Conservation (phyloP, 352 stramenopile genomes). For the Aphanomyces cochlioides region DNA sequence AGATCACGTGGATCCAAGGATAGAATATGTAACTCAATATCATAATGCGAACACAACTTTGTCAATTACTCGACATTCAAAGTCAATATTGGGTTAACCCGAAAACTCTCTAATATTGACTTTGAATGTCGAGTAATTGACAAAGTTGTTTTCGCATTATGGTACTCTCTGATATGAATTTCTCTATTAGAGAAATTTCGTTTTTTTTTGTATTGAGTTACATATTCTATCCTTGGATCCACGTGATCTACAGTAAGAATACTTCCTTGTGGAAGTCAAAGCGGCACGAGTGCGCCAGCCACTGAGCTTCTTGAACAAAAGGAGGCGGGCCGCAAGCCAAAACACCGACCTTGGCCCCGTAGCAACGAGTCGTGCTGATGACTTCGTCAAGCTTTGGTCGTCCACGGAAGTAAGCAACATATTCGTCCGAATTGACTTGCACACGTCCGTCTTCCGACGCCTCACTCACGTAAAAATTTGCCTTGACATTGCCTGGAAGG, state of each 20-base stretch:
- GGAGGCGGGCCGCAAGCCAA: slow-evolving; percentile 68
- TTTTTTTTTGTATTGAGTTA: too few relatives aligned
- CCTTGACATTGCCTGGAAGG: slow-evolving; percentile 38
- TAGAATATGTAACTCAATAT: too few relatives aligned
- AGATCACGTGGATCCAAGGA: too few relatives aligned
- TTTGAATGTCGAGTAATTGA: too few relatives aligned
- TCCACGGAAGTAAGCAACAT: slow-evolving; percentile 48
- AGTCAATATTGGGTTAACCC: too few relatives aligned
- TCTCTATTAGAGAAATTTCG: too few relatives aligned
- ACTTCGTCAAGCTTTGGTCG: slow-evolving; percentile 60
- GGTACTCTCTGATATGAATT: too few relatives aligned
- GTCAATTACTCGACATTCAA: too few relatives aligned
- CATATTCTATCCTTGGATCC: too few relatives aligned
- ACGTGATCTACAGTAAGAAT: not conserved
- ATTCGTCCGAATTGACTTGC: slow-evolving; percentile 48
- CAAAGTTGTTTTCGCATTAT: too few relatives aligned
- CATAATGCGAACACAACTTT: too few relatives aligned
- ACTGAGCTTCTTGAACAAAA: slow-evolving; percentile 76
- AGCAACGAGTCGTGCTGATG: slow-evolving; percentile 67
- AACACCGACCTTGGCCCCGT: slow-evolving; percentile 44
- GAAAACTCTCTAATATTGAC: too few relatives aligned
- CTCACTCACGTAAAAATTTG: slow-evolving; percentile 57
- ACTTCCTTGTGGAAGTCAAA: slow-evolving; percentile 8
- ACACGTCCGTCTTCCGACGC: slow-evolving; percentile 45
- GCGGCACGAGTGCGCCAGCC: slow-evolving; percentile 72